A percentile compares a stretch with the other conserved stretches of the same genome.
phyloP scores from a whole-genome alignment of 495 filamentous ascomycete genomes.

The Penicillium lividum region DNA sequence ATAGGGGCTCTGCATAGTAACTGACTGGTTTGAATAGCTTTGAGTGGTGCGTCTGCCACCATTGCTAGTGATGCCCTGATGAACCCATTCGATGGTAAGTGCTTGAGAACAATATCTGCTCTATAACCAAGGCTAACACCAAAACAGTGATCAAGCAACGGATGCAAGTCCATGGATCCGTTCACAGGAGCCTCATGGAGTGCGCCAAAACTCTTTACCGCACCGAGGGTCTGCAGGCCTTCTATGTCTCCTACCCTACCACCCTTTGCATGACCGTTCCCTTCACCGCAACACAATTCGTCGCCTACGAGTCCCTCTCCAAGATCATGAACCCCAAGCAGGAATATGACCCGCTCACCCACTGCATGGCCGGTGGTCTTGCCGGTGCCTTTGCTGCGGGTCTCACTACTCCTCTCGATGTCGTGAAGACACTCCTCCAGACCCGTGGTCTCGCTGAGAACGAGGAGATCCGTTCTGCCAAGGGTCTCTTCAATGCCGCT shows the following conservation, averaged over 20 bases:
- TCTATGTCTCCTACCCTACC: conserved; percentile 98
- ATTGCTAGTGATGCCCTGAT: conserved; percentile 97
- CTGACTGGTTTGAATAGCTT: conserved; percentile 54
- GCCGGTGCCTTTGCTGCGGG: conserved; percentile 93
- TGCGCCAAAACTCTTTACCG: conserved; percentile 86
- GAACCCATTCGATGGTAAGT: conserved; percentile 97
- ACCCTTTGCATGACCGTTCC: conserved; percentile 98
- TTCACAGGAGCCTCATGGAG: conserved; percentile 77
- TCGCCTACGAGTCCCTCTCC: conserved; percentile 94
- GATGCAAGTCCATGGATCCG: conserved; percentile 97
- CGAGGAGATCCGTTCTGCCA: conserved; percentile 78
- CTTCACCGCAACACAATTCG: conserved; percentile 94
- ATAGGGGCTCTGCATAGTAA: background rate
- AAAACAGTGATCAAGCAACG: conserved; percentile 92
- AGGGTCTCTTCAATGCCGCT: conserved; percentile 79
- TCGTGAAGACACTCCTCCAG: conserved; percentile 96
- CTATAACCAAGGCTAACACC: background rate
- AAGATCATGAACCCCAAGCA: conserved; percentile 83
- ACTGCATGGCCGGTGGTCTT: conserved; percentile 87
- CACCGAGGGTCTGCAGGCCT: conserved; percentile 84
- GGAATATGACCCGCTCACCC: conserved; percentile 87
- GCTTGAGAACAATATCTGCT: background rate
- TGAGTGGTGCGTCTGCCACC: conserved; percentile 90
- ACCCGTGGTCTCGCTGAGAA: conserved; percentile 83
- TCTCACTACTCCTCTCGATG: conserved; percentile 92